Evolutionary conservation across 768 basidiomycete species (phyloP), one percentile per base, ranked within the genome.

Genomic region (Trametes villosa): DNA sequence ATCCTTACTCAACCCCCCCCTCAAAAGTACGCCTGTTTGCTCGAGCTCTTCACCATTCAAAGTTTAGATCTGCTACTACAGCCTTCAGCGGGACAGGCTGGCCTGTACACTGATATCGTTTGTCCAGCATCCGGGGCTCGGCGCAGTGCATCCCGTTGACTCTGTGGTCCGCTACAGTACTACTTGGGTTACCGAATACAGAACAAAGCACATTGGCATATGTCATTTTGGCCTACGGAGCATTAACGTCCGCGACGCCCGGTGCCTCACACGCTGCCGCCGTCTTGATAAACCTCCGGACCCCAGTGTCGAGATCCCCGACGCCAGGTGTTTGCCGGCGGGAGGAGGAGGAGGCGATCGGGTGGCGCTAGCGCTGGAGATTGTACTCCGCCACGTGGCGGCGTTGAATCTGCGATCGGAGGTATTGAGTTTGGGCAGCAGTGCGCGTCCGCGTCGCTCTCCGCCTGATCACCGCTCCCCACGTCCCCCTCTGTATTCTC

Each of bases 401-500:
- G 54, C 38, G 41, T 30, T 38, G 53, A 53, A 53, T 55, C 53
- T 31, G 62, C 33, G 59, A 53, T 53, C 42, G 44, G 8, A 18
- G 2, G 47, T 24, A 18, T 38, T 26, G 52, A 55, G 31, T 53
- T 62, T 38, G 36, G 36, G 15, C 24, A 26, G 11, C 24, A 26
- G 24, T 26, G 24, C 57, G n/a, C 40, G 44, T 26, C 36, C 46
- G n/a, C n/a, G n/a, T n/a, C n/a, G n/a, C n/a, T 24, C 34, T 44
- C 20, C 31, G 31, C 18, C 30, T 34, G 30, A 33, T 20, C 58
- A 44, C 24, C 31, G 33, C 38, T 31, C 38, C 29, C 49, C 27
- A 24, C 38, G 29, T 20, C 40, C 27, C n/a, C 12, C 55, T 45
- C 41, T 66, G 62, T 63, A 67, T 54, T 58, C 60, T 59, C 47